phyloP scores from a whole-genome alignment of 1,284 basidiomycete species.

The Kwoniella shivajii region DNA sequence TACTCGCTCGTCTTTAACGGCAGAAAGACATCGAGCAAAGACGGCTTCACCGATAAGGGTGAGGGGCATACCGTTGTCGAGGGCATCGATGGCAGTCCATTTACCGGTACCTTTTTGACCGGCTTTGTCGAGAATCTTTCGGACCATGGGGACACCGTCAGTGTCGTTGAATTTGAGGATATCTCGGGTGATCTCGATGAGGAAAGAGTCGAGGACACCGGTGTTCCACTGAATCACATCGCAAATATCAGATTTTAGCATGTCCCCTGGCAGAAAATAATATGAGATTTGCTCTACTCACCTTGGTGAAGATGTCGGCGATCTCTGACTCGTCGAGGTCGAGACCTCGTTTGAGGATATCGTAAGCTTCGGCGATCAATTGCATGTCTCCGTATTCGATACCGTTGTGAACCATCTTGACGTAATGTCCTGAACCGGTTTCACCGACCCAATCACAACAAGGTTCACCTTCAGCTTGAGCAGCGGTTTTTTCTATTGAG shows the following conservation, averaged over 20 bases:
- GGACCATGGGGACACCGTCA: conserved; percentile 85
- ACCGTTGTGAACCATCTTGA: conserved; percentile 62
- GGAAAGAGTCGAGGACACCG: conserved; percentile 98
- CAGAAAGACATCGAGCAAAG: conserved; percentile 96
- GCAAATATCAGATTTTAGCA: conserved; percentile 3
- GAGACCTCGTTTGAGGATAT: conserved; percentile 96
- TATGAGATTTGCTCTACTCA: conserved; percentile 22
- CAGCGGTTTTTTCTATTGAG: conserved; percentile 75
- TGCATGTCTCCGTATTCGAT: conserved; percentile 99
- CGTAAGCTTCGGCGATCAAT: conserved; percentile 96
- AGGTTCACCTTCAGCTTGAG: conserved; percentile 92
- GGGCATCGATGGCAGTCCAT: conserved; percentile 98
- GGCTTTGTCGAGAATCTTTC: conserved; percentile 92
- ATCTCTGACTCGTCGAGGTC: conserved; percentile 82
- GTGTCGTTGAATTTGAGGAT: conserved; percentile 92
- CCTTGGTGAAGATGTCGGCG: conserved; percentile 77
- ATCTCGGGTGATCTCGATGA: conserved; percentile 96
- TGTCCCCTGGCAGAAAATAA: not conserved
- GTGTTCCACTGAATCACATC: conserved; percentile 74
- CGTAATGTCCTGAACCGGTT: conserved; percentile 97
- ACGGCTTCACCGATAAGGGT: conserved; percentile 99
- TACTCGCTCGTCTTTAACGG: conserved; percentile 95
- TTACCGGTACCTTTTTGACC: conserved; percentile 99
- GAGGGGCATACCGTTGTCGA: conserved; percentile 92
- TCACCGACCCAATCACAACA: conserved; percentile 99